Evolutionary conservation across 768 basidiomycete species (phyloP), one percentile per base, ranked within the genome.

Genomic region (Termitomyces bulborhizus): DNA sequence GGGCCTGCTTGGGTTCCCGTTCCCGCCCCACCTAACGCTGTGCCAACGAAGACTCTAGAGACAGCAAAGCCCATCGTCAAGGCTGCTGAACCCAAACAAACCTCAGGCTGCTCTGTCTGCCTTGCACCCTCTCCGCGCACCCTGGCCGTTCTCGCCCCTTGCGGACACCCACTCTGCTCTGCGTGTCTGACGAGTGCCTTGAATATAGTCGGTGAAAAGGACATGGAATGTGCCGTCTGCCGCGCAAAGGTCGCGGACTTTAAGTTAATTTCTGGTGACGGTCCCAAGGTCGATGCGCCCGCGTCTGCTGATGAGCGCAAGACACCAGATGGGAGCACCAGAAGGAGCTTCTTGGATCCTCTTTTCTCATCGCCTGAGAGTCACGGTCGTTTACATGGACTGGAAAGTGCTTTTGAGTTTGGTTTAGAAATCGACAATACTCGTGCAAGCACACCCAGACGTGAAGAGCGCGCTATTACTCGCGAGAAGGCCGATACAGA

Each of bases 201-300:
- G 50, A 93, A 93, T 61, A 93, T 93, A 50, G 91, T 92, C 16
- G 90, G 90, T 6, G 90, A 93, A 69, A 93, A 92, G 65, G 86
- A 88, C 55, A 89, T 93, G 81, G 81, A 85, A 56, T 93, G 91
- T 58, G 85, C 88, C 16, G 85, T 90, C 31, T 93, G 90, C 70
- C 85, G 84, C 62, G 69, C 68, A 40, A 78, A 81, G 34, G 89
- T 93, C 21, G 76, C 73, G 31, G 83, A 88, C 64, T 93, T 93
- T 66, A 78, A 80, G 44, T 69, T 90, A 56, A 68, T 73, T 48
- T 65, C 63, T 54, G 61, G 40, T 21, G 56, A 42, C 53, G 57
- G 7, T 24, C 24, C 37, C 56, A 53, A 54, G 18, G 50, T 47
- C 31, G 48, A 46, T n/a, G 60, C 55, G n/a, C 27, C 51, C 24